A percentile compares a stretch with the other conserved stretches of the same genome.
phyloP scores from a whole-genome alignment of 176 grass and related monocot species.

The Zoysia japonica region DNA sequence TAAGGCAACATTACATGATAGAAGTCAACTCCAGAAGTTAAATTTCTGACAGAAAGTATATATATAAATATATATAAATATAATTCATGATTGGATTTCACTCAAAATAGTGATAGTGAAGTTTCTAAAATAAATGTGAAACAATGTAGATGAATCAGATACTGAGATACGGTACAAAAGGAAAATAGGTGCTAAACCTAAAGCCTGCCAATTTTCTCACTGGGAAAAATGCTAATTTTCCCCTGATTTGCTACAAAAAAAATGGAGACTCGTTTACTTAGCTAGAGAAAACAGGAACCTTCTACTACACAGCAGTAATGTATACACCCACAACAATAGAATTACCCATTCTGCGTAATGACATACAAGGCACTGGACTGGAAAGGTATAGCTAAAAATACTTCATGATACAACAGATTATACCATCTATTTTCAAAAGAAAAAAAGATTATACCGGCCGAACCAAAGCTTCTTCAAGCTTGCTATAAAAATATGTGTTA shows the following conservation, averaged over 20 bases:
- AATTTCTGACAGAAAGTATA: not conserved
- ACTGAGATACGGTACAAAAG: not conserved
- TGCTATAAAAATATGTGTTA: conserved; percentile 91
- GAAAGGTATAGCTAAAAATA: conserved; percentile 10
- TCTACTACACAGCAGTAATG: conserved; percentile 3
- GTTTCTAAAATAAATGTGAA: not conserved
- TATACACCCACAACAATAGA: conserved; percentile 23
- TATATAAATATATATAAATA: too few relatives aligned
- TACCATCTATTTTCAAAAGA: conserved; percentile 21
- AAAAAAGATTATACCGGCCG: conserved; percentile 35
- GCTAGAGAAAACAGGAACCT: conserved; percentile 5
- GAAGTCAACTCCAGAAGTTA: not conserved
- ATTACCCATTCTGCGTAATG: conserved; percentile 16
- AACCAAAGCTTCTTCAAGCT: conserved; percentile 69
- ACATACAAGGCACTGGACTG: conserved; percentile 18
- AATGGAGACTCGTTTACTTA: not conserved
- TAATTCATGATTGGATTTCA: not conserved
- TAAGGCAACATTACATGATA: not conserved
- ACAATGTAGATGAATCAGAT: not conserved
- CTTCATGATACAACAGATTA: conserved; percentile 25
- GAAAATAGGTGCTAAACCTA: not conserved
- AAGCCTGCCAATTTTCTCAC: not conserved
- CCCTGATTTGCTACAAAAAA: not conserved
- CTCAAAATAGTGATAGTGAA: not conserved
- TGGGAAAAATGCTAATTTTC: not conserved